Base-by-base conservation (phyloP, 805 yeast genomes). In the Maudiozyma serrabonitensis region DNA sequence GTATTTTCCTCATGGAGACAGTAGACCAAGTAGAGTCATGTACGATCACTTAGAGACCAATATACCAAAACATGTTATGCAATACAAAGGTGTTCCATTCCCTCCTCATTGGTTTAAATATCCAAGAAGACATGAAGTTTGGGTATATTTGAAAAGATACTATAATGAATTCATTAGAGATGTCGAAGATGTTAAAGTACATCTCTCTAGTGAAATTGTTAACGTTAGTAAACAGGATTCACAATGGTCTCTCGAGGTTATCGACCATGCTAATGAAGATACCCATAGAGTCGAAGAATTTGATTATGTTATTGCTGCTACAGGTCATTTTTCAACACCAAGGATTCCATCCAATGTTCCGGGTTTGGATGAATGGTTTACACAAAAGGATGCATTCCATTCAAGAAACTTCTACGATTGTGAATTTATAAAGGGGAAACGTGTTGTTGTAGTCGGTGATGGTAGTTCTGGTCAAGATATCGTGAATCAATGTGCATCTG, bases 41-140 rank as follows among this genome's bases (percentile, higher is more conserved):
- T 87, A 87, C 62, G 76, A 80, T 46, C 63, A 70, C 41, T 67
- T 87, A 50, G 89, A 82, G 60, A 84, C 95, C 6, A 87, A 87
- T 60, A 76, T 86, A 25, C 79, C 81, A 32, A 72, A 73, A 43
- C 70, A 71, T 31, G 61, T 85, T 46, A 87, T 88, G 95, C 81
- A 79, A 47, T 87, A 75, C 56, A 72, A 74, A 42, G 75, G 71
- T 44, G 64, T 65, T 31, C 79, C 80, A 13, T 82, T 80, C 56
- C 74, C 74, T 2, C 64, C 62, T 6, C 62, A 67, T 4, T 61
- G 72, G 8, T 79, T 78, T 11, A 60, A 68, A 13, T 89, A 81
- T 58, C 86, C 90, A 1, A 66, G 68, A 13, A 75, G 91, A 53
- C 51, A 63, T 1, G 82, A 82, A 46, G 89, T 89, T 7, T 70